Evolutionary conservation across 2,329 filamentous ascomycete genomes (phyloP).

Genomic region (Venturia effusa): DNA sequence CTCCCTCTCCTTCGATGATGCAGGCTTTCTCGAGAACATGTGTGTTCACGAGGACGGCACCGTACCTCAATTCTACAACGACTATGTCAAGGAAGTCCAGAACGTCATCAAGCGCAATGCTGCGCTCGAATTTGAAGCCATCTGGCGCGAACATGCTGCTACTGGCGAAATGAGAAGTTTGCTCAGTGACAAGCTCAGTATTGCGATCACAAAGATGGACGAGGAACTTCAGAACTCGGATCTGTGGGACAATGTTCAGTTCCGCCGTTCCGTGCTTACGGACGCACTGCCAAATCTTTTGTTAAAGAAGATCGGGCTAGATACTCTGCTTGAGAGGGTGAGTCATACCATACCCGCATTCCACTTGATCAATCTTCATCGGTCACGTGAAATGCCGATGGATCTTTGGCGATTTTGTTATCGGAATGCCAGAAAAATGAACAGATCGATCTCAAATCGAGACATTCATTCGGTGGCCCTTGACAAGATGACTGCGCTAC

Average conservation of each 20-base stretch:
- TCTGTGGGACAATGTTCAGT: slow-evolving; percentile 73
- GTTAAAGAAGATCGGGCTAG: slow-evolving; percentile 79
- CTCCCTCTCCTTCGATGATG: slow-evolving; percentile 86
- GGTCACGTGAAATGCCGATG: too few relatives aligned
- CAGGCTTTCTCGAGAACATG: slow-evolving; percentile 85
- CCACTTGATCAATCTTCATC: too few relatives aligned
- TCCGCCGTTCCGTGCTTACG: slow-evolving; percentile 65
- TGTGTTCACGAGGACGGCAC: slow-evolving; percentile 69
- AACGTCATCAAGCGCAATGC: slow-evolving; percentile 85
- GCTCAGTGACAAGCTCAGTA: slow-evolving; percentile 82
- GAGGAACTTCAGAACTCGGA: slow-evolving; percentile 92
- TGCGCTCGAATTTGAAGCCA: slow-evolving; percentile 88
- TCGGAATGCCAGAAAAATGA: too few relatives aligned
- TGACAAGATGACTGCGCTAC: too few relatives aligned
- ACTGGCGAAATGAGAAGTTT: slow-evolving; percentile 71
- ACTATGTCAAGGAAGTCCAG: slow-evolving; percentile 88
- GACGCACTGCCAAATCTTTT: slow-evolving; percentile 81
- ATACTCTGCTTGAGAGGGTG: slow-evolving; percentile 72
- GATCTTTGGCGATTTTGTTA: too few relatives aligned
- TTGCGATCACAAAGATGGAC: slow-evolving; percentile 91
- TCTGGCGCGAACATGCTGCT: slow-evolving; percentile 86
- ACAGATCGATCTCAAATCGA: too few relatives aligned
- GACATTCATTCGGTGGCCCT: too few relatives aligned
- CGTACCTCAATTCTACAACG: slow-evolving; percentile 81
- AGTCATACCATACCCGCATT: slow-evolving; percentile 20